Base-by-base conservation (phyloP, 2,329 filamentous ascomycete species). In the Hypoxylon sp. region DNA sequence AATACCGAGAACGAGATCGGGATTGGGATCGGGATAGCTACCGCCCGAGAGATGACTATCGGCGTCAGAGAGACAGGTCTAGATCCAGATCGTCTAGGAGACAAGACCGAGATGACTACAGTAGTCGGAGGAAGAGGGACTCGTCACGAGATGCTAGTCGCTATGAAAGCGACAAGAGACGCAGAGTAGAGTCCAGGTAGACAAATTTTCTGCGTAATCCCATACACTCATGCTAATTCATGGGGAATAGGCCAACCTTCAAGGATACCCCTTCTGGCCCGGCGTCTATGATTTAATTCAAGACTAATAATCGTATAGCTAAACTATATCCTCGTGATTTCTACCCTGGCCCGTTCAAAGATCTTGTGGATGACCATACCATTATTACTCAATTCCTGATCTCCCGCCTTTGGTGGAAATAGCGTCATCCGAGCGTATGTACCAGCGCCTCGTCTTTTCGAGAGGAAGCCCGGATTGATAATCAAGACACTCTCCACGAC, bases 401-500 rank as follows among this genome's bases (percentile, higher is more conserved):
- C 86, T 0, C 82, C 85, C 46, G 92, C 72, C 5, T 80, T 80
- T 13, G 91, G 88, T 1, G 92, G 90, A 70, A 92, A 87, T 6
- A 98, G 82, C 20, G 89, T 89, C 85, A 99, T 87, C 56, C 91
- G 90, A 0, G 94, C 93, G 79, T 92, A 98, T 0, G 94, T 97
- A 5, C 96, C 96, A 0, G 95, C 87, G 1, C 91, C 94, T 66
- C 90, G 90, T 63, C 92, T 89, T 81, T 97, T 98, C 14, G 94
- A 96, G 35, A 97, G 82, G 55, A 89, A 91, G 4, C 96, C 95
- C 0, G 96, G 95, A 79, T 99, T 99, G 76, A 99, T 91, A 11
- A 94, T 90, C 6, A 98, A 81, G 0, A 98, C 94, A 73, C 91
- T 93, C 76, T 98, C 93, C 10, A 98, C 90, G 46, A 98, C 94